Conservation (phyloP, 768 basidiomycete species). For the Boletus fagicola region DNA sequence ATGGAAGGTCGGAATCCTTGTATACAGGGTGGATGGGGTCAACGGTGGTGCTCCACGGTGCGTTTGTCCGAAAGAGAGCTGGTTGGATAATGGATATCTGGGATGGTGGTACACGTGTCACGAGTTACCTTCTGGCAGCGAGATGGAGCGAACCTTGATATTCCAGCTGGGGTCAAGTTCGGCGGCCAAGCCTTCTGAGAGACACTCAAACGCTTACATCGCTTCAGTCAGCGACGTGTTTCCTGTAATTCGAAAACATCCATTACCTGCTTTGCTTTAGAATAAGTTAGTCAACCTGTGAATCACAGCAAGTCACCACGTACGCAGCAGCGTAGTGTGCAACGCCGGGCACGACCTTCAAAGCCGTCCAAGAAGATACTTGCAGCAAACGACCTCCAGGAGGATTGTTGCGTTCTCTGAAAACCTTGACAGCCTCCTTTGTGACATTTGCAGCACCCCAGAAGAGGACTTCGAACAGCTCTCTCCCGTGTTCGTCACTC, state of each 20-base stretch:
- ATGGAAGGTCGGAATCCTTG: slow-evolving; percentile 8
- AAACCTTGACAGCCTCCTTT: slow-evolving; percentile 32
- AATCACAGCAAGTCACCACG: slow-evolving; percentile 6
- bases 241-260: not conserved
- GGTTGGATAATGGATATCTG: slow-evolving; percentile 29
- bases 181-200: slow-evolving; percentile 36
- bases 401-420: slow-evolving; percentile 41
- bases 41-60: not conserved
- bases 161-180: slow-evolving; percentile 49
- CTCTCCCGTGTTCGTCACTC: slow-evolving; percentile 33
- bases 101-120: not conserved
- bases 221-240: not conserved
- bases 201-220: slow-evolving; percentile 38
- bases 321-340: slow-evolving; percentile 29
- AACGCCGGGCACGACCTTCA: slow-evolving; percentile 20
- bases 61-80: slow-evolving; percentile 21
- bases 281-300: not conserved
- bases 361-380: slow-evolving; percentile 30
- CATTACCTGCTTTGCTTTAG: slow-evolving; percentile 28
- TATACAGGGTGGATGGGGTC: slow-evolving; percentile 24
- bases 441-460: slow-evolving; percentile 38
- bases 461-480: slow-evolving; percentile 40
- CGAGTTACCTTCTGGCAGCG: not conserved
- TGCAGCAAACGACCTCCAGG: slow-evolving; percentile 40
- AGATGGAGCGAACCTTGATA: slow-evolving; percentile 38